Evolutionary conservation across 108 stramenopile genomes (phyloP), one percentile per base, ranked within the genome.

Genomic region (Craspedostauros australis): DNA sequence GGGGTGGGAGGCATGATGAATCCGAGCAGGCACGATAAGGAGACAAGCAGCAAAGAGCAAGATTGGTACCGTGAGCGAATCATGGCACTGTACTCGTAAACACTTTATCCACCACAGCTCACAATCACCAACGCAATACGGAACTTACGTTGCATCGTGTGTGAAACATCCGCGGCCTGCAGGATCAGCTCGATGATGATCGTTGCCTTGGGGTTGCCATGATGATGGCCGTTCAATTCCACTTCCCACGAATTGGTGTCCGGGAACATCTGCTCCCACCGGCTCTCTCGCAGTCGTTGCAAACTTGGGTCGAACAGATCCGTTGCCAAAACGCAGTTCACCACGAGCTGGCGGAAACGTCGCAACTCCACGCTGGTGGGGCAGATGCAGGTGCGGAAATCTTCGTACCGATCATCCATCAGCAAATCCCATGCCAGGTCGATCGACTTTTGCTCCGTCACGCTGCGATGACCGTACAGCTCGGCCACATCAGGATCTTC

Each of bases 221-320:
- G 14, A 26, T 39, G 20, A 11, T 46, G 24, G 27, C 29, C 31
- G 46, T 50, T 46, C 40, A 32, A 37, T 24, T 42, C 21, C 6
- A 4, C 21, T 30, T 38, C 19, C 20, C 42, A 19, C 19, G 40
- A 40, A 16, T 57, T 32, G 20, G 59, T 46, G 12, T 34, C 25
- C 19, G 21, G 33, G 21, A 67, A 54, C 14, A 43, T 46, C 22
- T 67, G 52, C 21, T 60, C 38, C 58, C 55, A 68, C 12, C 67
- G 33, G 61, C 40, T 48, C 55, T 18, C n/a, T n/a, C n/a, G n/a
- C n/a, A n/a, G n/a, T n/a, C n/a, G n/a, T n/a, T n/a, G n/a, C n/a
- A n/a, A n/a, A n/a, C n/a, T n/a, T n/a, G n/a, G n/a, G n/a, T 52
- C 59, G n/a, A 65, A 61, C 30, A 80, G 69, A 40, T 80, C 79